Evolutionary conservation across 495 filamentous ascomycete species (phyloP).

Genomic region (Hypoxylon subgilvum): DNA sequence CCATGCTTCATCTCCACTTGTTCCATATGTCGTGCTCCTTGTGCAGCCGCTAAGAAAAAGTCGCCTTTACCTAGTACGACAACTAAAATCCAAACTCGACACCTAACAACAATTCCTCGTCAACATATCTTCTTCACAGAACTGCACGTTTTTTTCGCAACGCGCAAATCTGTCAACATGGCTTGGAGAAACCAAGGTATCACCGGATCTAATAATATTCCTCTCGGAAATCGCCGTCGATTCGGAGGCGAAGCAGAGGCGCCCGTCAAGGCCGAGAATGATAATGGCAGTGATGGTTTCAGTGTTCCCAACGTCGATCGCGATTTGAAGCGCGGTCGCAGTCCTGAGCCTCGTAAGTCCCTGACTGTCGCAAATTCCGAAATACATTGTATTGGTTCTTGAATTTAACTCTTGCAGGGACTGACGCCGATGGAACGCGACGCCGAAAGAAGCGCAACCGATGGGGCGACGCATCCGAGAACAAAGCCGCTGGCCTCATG

Average conservation of each 20-base stretch:
- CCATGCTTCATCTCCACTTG: conserved; percentile 27
- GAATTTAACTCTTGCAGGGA: conserved; percentile 26
- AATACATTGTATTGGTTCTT: neutral
- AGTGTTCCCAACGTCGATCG: conserved; percentile 69
- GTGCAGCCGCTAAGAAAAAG: conserved; percentile 18
- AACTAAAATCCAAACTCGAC: no score
- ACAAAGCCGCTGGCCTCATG: conserved; percentile 98
- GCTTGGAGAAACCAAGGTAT: conserved; percentile 94
- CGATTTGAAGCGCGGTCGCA: conserved; percentile 69
- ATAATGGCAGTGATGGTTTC: conserved; percentile 41
- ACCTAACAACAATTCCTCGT: neutral
- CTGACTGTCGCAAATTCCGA: neutral
- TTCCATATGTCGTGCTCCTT: conserved; percentile 31
- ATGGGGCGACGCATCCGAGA: conserved; percentile 94
- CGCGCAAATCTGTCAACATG: conserved; percentile 59
- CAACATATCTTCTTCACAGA: conserved; percentile 15
- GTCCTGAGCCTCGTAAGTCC: conserved; percentile 53
- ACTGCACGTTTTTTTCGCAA: conserved; percentile 3
- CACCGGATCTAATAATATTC: conserved; percentile 98
- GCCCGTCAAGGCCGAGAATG: conserved; percentile 36
- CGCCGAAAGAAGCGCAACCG: conserved; percentile 96
- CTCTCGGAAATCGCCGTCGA: conserved; percentile 83
- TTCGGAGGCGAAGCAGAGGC: conserved; percentile 75
- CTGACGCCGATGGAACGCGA: conserved; percentile 71
- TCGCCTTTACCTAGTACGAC: conserved; percentile 10